Evolutionary conservation across 148 eudicot genomes (phyloP).

Genomic region (Camellia japonica): DNA sequence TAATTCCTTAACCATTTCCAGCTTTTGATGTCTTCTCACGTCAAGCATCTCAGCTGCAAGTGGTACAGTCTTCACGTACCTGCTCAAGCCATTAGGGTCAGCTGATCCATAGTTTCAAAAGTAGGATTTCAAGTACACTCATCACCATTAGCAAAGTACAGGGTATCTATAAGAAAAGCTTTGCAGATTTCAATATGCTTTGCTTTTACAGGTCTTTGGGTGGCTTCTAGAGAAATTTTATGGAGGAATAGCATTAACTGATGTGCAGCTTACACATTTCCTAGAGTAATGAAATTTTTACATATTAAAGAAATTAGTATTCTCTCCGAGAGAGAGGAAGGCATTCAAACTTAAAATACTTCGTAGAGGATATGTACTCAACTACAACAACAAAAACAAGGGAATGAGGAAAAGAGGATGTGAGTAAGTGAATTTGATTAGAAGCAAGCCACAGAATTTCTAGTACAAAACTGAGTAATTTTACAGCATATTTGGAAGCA

Average conservation of each 20-base stretch:
- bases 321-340: too few relatives aligned
- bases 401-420: background rate
- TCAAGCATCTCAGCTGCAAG: conserved; percentile 92
- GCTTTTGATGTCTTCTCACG: conserved; percentile 79
- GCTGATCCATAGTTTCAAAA: background rate
- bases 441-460: too few relatives aligned
- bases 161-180: background rate
- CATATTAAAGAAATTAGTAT: too few relatives aligned
- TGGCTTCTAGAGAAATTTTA: too few relatives aligned
- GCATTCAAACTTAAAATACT: background rate
- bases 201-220: background rate
- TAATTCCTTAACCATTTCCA: conserved; percentile 81
- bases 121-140: background rate
- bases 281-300: too few relatives aligned
- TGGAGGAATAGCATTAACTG: too few relatives aligned
- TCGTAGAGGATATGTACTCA: background rate
- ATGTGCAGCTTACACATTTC: too few relatives aligned
- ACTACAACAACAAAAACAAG: background rate
- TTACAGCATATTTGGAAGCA: background rate
- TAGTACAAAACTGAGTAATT: too few relatives aligned
- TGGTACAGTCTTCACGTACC: conserved; percentile 96
- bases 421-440: background rate
- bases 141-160: background rate
- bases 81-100: conserved; percentile 29
- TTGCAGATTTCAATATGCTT: background rate